These are phyloP conservation scores for Bertia moriformis DNA, from an alignment of 2,329 filamentous ascomycete genomes.

Conservation along the genomic window DNA sequence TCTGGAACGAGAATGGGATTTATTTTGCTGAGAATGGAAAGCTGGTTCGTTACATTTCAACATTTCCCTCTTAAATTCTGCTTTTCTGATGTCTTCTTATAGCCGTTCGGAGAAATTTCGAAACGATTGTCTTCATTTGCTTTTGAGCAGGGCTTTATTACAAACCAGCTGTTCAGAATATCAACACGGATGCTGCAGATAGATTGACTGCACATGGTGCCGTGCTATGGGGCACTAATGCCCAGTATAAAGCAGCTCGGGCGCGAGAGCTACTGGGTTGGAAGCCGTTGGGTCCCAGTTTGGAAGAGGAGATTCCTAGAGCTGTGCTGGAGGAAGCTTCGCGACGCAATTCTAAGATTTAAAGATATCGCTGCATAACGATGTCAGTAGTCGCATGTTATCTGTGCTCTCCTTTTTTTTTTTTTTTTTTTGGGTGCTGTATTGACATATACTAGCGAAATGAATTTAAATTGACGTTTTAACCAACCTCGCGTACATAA, in stretches of 20 bases:
- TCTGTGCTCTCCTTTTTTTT: no score
- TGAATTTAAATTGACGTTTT: no score
- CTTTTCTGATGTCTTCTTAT: background rate
- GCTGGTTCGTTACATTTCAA: constrained; percentile 8
- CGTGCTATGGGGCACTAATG: constrained; percentile 41
- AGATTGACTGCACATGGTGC: constrained; percentile 25
- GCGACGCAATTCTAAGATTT: no score
- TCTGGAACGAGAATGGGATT: constrained; percentile 23
- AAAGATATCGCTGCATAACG: no score
- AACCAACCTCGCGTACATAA: no score
- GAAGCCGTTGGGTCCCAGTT: constrained; percentile 29
- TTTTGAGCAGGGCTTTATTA: constrained; percentile 10
- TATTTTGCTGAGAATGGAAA: constrained; percentile 17
- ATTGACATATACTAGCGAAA: no score
- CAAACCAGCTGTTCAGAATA: constrained; percentile 10
- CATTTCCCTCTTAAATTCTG: background rate
- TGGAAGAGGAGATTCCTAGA: constrained; percentile 25
- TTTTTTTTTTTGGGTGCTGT: no score
- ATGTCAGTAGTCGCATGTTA: no score
- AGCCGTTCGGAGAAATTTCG: constrained; percentile 16
- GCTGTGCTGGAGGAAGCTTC: constrained; percentile 12
- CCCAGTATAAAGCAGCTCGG: constrained; percentile 31
- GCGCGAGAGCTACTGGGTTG: constrained; percentile 37
- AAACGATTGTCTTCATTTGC: constrained; percentile 12
- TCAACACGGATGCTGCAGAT: constrained; percentile 25